These are phyloP conservation scores for Ceratopteris richardii DNA, from an alignment of 75 land plant genomes.

Conservation along the genomic window DNA sequence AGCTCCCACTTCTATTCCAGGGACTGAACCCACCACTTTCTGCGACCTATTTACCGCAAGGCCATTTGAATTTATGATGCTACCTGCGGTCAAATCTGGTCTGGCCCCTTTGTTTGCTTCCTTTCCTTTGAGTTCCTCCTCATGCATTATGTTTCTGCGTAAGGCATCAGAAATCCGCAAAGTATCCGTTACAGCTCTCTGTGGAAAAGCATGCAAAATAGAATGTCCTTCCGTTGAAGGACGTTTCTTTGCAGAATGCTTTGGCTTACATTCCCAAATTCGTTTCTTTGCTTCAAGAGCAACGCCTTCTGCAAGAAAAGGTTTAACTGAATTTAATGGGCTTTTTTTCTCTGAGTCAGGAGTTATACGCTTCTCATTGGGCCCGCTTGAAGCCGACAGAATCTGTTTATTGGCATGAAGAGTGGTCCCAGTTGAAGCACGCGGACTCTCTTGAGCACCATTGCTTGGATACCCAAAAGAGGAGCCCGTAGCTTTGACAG, in stretches of 20 bases:
- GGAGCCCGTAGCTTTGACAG: too few relatives aligned
- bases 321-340: too few relatives aligned
- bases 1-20: conserved; percentile 19
- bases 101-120: conserved; percentile 1
- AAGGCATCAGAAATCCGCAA: conserved; percentile 16
- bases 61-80: not conserved
- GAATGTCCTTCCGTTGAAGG: not conserved
- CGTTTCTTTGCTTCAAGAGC: too few relatives aligned
- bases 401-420: too few relatives aligned
- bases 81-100: conserved; percentile 17
- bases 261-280: too few relatives aligned
- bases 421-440: too few relatives aligned
- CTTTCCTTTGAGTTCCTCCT: conserved; percentile 7
- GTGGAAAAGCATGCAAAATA: conserved; percentile 5
- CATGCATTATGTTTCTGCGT: conserved; percentile 11
- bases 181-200: conserved; percentile 1
- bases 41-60: not conserved
- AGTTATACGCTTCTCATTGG: too few relatives aligned
- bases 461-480: too few relatives aligned
- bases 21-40: conserved; percentile 9
- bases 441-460: too few relatives aligned
- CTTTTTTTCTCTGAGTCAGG: too few relatives aligned
- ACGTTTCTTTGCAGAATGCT: not conserved
- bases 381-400: too few relatives aligned
- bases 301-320: too few relatives aligned